These are phyloP conservation scores for Boletus huronensis DNA, from an alignment of 768 basidiomycete species.

Conservation along the genomic window DNA sequence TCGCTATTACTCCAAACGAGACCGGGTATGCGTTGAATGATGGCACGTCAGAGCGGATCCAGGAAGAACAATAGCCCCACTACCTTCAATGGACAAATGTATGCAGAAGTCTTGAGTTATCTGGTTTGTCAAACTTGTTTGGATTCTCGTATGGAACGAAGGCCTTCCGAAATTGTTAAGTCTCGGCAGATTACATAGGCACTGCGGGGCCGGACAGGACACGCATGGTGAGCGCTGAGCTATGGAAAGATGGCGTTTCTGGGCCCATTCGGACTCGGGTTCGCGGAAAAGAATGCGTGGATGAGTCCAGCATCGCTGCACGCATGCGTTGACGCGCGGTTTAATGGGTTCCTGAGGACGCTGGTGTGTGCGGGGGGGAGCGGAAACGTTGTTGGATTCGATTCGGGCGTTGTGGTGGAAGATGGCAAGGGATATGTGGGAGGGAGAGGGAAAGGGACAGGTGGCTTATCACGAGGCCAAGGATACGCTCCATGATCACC, in stretches of 20 bases:
- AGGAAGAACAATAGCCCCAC: neutral
- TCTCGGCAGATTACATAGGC: constrained; percentile 29
- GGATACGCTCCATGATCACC: constrained; percentile 53
- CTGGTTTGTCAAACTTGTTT: no score
- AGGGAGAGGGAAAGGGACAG: constrained; percentile 35
- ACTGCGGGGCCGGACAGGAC: neutral
- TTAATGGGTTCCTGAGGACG: constrained; percentile 57
- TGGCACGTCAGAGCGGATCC: neutral
- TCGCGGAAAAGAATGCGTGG: constrained; percentile 48
- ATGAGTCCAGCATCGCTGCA: constrained; percentile 56
- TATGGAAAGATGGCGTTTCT: constrained; percentile 36
- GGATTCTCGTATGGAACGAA: no score
- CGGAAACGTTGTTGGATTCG: constrained; percentile 55
- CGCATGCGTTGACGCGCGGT: constrained; percentile 37
- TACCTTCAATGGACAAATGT: constrained; percentile 4
- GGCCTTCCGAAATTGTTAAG: no score
- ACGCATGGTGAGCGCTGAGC: neutral
- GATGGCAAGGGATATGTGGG: constrained; percentile 53
- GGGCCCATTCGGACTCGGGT: constrained; percentile 46
- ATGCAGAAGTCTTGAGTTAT: neutral
- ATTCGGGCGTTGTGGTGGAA: constrained; percentile 45
- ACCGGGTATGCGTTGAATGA: neutral
- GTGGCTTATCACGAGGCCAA: constrained; percentile 48
- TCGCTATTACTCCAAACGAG: neutral
- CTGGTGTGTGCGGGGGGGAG: constrained; percentile 58